phyloP scores from a whole-genome alignment of 1,284 basidiomycete genomes.

The Fomitopsis betulina region DNA sequence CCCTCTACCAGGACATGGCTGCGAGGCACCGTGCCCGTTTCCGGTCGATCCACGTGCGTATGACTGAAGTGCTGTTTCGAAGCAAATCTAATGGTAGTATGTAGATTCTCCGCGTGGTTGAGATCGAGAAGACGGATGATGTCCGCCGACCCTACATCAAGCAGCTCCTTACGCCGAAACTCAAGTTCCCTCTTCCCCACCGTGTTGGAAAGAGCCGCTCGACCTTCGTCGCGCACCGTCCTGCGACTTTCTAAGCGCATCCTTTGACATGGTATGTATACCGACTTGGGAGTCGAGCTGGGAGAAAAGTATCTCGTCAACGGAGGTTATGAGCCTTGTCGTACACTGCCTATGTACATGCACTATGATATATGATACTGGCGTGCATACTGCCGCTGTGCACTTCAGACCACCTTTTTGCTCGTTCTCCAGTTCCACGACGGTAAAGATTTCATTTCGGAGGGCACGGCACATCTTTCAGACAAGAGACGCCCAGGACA shows the following conservation, averaged over 20 bases:
- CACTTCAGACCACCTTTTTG: too few relatives aligned
- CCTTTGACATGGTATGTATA: background rate
- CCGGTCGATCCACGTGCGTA: slow-evolving; percentile 91
- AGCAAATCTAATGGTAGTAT: background rate
- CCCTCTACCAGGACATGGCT: slow-evolving; percentile 99
- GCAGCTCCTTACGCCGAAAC: slow-evolving; percentile 85
- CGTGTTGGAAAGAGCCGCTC: slow-evolving; percentile 71
- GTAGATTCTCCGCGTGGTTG: slow-evolving; percentile 89
- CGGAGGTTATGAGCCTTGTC: background rate
- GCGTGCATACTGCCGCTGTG: background rate
- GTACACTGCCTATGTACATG: background rate
- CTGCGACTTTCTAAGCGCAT: slow-evolving; percentile 52
- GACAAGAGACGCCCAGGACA: too few relatives aligned
- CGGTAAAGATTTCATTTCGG: too few relatives aligned
- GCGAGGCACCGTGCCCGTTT: slow-evolving; percentile 98
- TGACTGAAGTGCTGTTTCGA: slow-evolving; percentile 10
- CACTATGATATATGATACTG: slow-evolving; percentile 1
- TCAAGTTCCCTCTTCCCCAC: slow-evolving; percentile 99
- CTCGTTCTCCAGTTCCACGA: too few relatives aligned
- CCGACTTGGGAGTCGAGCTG: background rate
- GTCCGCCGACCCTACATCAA: slow-evolving; percentile 96
- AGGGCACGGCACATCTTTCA: too few relatives aligned
- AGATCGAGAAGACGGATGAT: slow-evolving; percentile 90
- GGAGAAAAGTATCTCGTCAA: background rate
- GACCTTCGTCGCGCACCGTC: slow-evolving; percentile 71